Base-by-base conservation (phyloP, 805 yeast species). In the Yarrowia bubula region DNA sequence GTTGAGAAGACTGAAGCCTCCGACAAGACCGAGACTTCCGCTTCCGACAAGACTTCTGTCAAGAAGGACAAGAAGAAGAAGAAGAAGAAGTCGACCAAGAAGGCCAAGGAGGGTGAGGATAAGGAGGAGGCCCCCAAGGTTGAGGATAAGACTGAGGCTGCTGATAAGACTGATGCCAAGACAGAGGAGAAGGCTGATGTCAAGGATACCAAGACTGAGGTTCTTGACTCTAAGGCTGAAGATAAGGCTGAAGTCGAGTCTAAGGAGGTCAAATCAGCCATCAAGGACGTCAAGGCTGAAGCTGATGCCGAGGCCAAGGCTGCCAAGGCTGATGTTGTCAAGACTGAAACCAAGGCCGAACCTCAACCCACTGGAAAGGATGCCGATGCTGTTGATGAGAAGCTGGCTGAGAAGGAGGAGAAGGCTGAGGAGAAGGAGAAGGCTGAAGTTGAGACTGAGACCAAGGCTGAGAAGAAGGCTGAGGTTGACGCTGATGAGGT, bases 21-120 rank as follows among this genome's bases (percentile, higher is more conserved):
- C 17, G 43, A 35, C 28, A 44, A 86, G 33, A 13, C n/a, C n/a
- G n/a, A n/a, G n/a, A n/a, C n/a, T n/a, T n/a, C n/a, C n/a, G n/a
- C 68, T 17, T 33, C 55, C 13, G 57, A 50, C 31, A 41, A 86
- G 78, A 87, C 28, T 17, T n/a, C 32, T 11, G 47, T 2, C 11
- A 33, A 55, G 41, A 58, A 58, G 39, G 48, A 41, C 48, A 42
- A 88, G 82, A 86, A 87, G 78, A 69, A 74, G 72, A 67, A 69
- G 57, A 66, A 66, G 22, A 68, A 66, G 38, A 69, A 71, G 67
- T 66, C 65, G 58, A 66, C 65, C n/a, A 67, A 65, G 32, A 69
- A 71, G 66, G 67, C 66, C 62, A 66, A 64, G 15, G 68, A 68
- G 62, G 72, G 71, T 3, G 28, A 22, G 64, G 69, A 66, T 64